A percentile compares a stretch with the other conserved stretches of the same genome.
Conservation (phyloP, 495 filamentous ascomycete genomes). For the Hypoxylon perforatum region DNA sequence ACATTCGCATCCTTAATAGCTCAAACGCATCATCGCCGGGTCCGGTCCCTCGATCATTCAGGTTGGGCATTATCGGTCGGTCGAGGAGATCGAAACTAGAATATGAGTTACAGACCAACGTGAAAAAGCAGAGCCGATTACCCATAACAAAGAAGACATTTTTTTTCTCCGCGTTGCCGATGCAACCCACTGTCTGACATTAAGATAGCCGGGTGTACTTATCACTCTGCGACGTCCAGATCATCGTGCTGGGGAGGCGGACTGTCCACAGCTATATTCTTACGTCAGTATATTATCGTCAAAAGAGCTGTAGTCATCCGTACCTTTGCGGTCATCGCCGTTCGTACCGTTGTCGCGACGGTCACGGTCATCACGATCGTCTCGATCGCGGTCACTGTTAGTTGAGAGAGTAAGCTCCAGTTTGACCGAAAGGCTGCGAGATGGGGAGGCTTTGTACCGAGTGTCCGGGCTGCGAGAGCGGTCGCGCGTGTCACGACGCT, state of each 20-base stretch:
- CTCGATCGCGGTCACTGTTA: constrained; percentile 64
- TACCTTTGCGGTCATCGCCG: constrained; percentile 92
- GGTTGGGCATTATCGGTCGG: constrained; percentile 18
- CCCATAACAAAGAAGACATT: constrained; percentile 34
- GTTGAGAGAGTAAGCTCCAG: constrained; percentile 18
- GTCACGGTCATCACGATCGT: constrained; percentile 67
- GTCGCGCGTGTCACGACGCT: constrained; percentile 75
- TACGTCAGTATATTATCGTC: constrained; percentile 34
- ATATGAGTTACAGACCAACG: constrained; percentile 42
- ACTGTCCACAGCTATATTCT: constrained; percentile 71
- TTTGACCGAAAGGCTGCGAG: neutral
- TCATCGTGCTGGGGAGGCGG: constrained; percentile 91
- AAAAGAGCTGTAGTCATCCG: constrained; percentile 41
- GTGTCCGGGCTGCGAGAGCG: constrained; percentile 79
- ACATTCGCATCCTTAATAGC: constrained; percentile 12
- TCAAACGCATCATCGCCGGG: constrained; percentile 23
- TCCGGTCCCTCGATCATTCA: constrained; percentile 18
- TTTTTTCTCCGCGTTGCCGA: constrained; percentile 24
- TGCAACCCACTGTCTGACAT: constrained; percentile 27
- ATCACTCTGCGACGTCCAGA: constrained; percentile 91
- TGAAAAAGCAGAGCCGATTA: constrained; percentile 49
- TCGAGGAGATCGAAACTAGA: constrained; percentile 51
- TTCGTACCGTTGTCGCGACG: constrained; percentile 74
- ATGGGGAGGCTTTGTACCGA: constrained; percentile 64
- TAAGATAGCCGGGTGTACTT: constrained; percentile 36